Base-by-base conservation (phyloP, 805 yeast genomes). In the Saccharomycopsis fermentans region DNA sequence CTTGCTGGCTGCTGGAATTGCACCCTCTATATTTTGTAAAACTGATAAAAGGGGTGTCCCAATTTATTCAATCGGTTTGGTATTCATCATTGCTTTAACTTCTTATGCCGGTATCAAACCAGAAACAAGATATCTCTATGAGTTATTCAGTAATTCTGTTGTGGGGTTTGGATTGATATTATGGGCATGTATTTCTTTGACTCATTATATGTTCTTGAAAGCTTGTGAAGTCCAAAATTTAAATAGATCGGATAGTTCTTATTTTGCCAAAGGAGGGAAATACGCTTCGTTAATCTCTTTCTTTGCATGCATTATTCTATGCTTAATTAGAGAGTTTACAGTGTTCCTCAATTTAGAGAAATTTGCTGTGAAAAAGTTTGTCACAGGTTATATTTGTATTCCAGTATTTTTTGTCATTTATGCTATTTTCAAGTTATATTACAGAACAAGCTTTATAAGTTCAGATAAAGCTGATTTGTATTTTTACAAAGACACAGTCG, bases 41-140 rank as follows among this genome's bases (percentile, higher is more conserved):
- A 74, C 79, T 52, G 71, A 71, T 66, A 68, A 63, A 54, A 65
- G 69, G 68, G 79, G 79, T 61, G 78, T 76, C 59, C 80, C 80
- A 52, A 70, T 73, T 66, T 74, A 68, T 58, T 77, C 79, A 26
- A 69, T 76, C 47, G 63, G 61, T 4, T 70, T 76, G 52, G 69
- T 74, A 47, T 71, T 73, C 57, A 62, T 63, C 9, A 75, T 76
- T 68, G 70, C 73, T 59, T 71, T 74, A 59, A 73, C 76, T 64
- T 78, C 76, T 2, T 76, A 64, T 66, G 74, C 76, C 77, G 74
- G 78, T 19, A 74, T 71, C 14, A 67, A 73, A 27, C 67, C 71
- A 29, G 67, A 71, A n/a, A 61, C 78, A 6, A 64, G 72, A 29
- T 71, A 73, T 58, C 69, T 76, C 34, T 76, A 75, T 68, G 65